Evolutionary conservation across 2,329 filamentous ascomycete genomes (phyloP).

Genomic region (Calonectria hawksworthii): DNA sequence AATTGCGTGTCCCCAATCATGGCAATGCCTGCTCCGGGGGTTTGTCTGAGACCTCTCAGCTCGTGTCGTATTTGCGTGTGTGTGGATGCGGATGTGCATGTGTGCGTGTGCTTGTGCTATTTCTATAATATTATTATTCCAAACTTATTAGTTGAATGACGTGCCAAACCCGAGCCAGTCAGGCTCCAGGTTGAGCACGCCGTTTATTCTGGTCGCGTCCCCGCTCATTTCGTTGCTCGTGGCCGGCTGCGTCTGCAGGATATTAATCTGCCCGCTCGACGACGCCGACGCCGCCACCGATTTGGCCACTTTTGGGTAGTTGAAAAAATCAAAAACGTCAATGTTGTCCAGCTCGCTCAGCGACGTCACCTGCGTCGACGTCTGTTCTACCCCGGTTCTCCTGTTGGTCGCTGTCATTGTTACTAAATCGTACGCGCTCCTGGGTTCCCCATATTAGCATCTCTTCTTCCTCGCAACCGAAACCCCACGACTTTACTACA

Average conservation of each 20-base stretch:
- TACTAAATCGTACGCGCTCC: slow-evolving; percentile 57
- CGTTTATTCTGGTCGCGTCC: slow-evolving; percentile 38
- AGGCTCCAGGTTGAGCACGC: slow-evolving; percentile 49
- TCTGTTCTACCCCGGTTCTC: slow-evolving; percentile 54
- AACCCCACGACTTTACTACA: slow-evolving; percentile 24
- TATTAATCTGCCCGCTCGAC: slow-evolving; percentile 41
- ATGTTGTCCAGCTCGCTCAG: slow-evolving; percentile 59
- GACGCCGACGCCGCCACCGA: slow-evolving; percentile 30
- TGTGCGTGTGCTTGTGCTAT: not conserved
- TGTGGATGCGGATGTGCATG: not conserved
- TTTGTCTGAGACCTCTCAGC: not conserved
- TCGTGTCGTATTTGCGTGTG: not conserved
- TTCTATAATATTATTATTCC: not conserved
- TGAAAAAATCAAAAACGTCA: slow-evolving; percentile 62
- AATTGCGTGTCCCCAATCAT: slow-evolving; percentile 16
- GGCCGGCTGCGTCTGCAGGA: slow-evolving; percentile 39
- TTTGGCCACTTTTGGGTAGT: slow-evolving; percentile 54
- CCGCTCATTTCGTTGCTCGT: slow-evolving; percentile 35
- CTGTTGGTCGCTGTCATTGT: slow-evolving; percentile 53
- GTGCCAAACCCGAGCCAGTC: slow-evolving; percentile 47
- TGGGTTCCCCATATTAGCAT: slow-evolving; percentile 34
- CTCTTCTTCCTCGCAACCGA: not conserved
- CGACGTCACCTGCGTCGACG: slow-evolving; percentile 55
- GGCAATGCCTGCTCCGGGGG: not conserved
- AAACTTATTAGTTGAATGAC: slow-evolving; percentile 13